phyloP scores from a whole-genome alignment of 78 protist species.

The Protostelium mycophagum region DNA sequence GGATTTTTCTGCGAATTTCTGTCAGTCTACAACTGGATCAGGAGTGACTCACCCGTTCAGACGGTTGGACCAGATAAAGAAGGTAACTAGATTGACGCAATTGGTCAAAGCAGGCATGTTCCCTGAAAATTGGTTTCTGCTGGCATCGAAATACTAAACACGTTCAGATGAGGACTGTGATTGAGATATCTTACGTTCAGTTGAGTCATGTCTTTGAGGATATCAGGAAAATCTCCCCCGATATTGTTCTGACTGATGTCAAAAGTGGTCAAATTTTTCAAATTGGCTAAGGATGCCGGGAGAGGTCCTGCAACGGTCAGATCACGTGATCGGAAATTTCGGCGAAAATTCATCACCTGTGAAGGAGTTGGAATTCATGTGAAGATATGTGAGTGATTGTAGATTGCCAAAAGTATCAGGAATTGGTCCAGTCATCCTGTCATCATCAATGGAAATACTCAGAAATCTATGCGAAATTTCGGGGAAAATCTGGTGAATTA shows the following conservation, averaged over 20 bases:
- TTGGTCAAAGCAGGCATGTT: neutral
- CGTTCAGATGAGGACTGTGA: neutral
- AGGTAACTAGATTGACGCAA: neutral
- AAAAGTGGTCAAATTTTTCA: too few relatives aligned
- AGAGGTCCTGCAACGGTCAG: too few relatives aligned
- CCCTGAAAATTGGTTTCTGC: neutral
- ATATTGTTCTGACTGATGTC: neutral
- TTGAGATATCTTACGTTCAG: neutral
- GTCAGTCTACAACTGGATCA: neutral
- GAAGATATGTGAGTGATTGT: too few relatives aligned
- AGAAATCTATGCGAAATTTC: too few relatives aligned
- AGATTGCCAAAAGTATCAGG: too few relatives aligned
- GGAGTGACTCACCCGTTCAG: neutral
- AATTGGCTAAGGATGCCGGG: too few relatives aligned
- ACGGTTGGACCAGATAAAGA: neutral
- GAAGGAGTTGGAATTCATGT: too few relatives aligned
- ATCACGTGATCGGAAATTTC: too few relatives aligned
- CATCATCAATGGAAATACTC: too few relatives aligned
- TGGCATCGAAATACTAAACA: neutral
- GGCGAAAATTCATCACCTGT: too few relatives aligned
- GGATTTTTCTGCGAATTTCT: neutral
- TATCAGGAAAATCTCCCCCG: neutral
- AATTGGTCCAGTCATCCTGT: too few relatives aligned
- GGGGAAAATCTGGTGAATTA: too few relatives aligned
- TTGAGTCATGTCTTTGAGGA: neutral